Percentiles rank a stretch among this genome's conserved stretches.
Conservation (phyloP, 2,329 filamentous ascomycete genomes). For the Calonectria ilicicola region DNA sequence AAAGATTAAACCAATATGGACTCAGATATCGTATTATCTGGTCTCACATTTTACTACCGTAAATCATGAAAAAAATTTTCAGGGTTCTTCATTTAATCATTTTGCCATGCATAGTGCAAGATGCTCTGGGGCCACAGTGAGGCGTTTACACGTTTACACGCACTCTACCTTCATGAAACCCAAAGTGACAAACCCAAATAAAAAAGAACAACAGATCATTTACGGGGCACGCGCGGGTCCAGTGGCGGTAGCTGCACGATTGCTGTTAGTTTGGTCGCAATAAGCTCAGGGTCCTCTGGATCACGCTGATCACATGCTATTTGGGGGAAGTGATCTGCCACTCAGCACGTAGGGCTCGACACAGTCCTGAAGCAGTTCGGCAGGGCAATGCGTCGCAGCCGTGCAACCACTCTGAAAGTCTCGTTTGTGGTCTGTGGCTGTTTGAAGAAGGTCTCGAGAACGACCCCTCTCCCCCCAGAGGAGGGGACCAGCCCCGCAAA, state of each 20-base stretch:
- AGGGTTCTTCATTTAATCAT: too few species aligned
- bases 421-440: neutral
- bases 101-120: too few species aligned
- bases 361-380: conserved; percentile 19
- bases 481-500: neutral
- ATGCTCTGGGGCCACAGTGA: too few species aligned
- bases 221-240: conserved; percentile 5
- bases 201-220: conserved; percentile 7
- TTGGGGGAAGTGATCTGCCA: conserved; percentile 22
- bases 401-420: neutral
- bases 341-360: conserved; percentile 16
- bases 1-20: too few species aligned
- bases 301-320: conserved; percentile 20
- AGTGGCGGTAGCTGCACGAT: conserved; percentile 12
- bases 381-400: conserved; percentile 1
- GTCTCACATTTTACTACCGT: too few species aligned
- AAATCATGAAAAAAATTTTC: too few species aligned
- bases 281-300: conserved; percentile 18
- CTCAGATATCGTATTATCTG: too few species aligned
- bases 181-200: neutral
- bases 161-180: neutral
- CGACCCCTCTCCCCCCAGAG: neutral
- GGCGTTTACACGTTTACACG: neutral
- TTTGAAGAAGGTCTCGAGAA: neutral
- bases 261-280: conserved; percentile 24